phyloP scores from a whole-genome alignment of 192 early-diverging fungal genomes.

The Coemansia pectinata region DNA sequence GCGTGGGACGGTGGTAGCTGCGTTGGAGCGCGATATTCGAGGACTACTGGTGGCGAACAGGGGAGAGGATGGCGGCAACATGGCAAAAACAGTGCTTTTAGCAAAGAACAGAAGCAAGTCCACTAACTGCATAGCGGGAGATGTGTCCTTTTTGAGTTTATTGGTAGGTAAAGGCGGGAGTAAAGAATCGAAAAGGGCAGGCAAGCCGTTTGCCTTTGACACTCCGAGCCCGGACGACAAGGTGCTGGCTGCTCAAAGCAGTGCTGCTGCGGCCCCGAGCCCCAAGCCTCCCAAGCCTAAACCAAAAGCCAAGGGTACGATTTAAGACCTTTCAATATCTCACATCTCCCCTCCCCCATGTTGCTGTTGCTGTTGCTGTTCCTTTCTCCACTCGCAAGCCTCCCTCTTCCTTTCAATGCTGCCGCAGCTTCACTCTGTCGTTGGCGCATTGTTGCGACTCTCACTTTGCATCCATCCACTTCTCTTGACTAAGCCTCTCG shows the following conservation, averaged over 20 bases:
- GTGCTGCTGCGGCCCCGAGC: conserved; percentile 12
- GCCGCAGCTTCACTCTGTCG: neutral
- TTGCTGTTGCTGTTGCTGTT: neutral
- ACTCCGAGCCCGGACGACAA: conserved; percentile 83
- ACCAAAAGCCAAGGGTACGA: conserved; percentile 32
- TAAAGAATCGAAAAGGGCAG: neutral
- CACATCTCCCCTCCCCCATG: neutral
- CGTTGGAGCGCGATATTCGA: conserved; percentile 25
- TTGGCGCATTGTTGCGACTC: neutral
- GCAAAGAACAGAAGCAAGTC: conserved; percentile 1
- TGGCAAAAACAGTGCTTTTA: conserved; percentile 1
- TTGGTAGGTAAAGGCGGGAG: conserved; percentile 23
- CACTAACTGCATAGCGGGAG: conserved; percentile 15
- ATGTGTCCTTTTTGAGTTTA: conserved; percentile 41
- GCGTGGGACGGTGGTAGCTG: conserved; percentile 9
- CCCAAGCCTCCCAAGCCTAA: conserved; percentile 15
- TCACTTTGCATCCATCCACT: neutral
- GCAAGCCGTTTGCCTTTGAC: conserved; percentile 66
- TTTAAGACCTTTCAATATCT: neutral
- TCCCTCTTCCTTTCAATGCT: neutral
- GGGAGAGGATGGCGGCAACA: neutral
- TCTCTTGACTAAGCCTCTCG: neutral
- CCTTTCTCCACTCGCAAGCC: too few relatives aligned
- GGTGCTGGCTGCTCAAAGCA: conserved; percentile 63
- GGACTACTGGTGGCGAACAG: conserved; percentile 20